phyloP scores from a whole-genome alignment of 2,329 filamentous ascomycete genomes.

The Pseudomassariella vexata region DNA sequence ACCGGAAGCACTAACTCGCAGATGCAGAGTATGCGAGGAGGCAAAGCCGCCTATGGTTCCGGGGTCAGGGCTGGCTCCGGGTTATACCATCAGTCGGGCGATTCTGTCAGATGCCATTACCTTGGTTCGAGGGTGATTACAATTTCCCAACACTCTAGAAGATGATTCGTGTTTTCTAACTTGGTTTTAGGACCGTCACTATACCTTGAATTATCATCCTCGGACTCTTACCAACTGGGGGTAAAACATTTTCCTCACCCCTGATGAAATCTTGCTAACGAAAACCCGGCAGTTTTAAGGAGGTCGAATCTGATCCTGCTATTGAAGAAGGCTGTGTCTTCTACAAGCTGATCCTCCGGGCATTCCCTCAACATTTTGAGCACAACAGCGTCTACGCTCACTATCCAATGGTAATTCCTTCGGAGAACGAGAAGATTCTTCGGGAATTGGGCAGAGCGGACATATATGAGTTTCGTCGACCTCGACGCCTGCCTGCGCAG shows the following conservation, averaged over 20 bases:
- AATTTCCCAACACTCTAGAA: too few relatives aligned
- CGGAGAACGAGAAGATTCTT: constrained; percentile 8
- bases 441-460: constrained; percentile 2
- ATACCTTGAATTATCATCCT: constrained; percentile 54
- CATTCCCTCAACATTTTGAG: constrained; percentile 59
- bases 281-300: constrained; percentile 26
- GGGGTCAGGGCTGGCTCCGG: constrained; percentile 42
- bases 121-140: constrained; percentile 54
- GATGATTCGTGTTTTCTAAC: too few relatives aligned
- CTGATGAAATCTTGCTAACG: background rate
- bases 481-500: background rate
- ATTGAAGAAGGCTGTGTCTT: constrained; percentile 60
- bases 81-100: constrained; percentile 40
- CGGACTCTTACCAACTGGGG: constrained; percentile 64
- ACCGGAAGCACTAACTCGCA: too few relatives aligned
- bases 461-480: constrained; percentile 1
- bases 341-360: constrained; percentile 59
- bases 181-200: too few relatives aligned
- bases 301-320: constrained; percentile 48
- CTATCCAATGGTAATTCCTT: constrained; percentile 7
- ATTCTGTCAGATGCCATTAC: constrained; percentile 58
- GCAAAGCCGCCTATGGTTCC: constrained; percentile 44
- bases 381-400: constrained; percentile 21
- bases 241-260: constrained; percentile 22
- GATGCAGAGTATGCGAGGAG: constrained; percentile 48